Percentiles rank a stretch among this genome's conserved stretches.
Evolutionary conservation across 1,284 basidiomycete species (phyloP).

Genomic region (Salmacisia buchloeana): DNA sequence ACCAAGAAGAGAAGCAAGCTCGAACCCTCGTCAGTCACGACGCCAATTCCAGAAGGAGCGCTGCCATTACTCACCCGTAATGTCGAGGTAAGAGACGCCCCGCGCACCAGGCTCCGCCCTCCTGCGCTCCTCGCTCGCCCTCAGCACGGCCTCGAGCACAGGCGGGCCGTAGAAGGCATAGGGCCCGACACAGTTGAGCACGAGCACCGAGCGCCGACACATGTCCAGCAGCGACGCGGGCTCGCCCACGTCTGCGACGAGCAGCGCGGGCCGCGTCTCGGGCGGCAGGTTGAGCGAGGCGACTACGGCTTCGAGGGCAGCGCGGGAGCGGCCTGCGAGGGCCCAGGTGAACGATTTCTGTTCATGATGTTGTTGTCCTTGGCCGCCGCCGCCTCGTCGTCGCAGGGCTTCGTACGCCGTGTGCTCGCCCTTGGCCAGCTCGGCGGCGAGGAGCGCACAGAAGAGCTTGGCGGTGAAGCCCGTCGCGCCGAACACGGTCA

Average conservation of each 20-base stretch:
- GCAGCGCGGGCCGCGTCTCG: not conserved
- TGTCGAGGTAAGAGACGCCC: not conserved
- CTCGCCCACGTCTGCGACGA: not conserved
- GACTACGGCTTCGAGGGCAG: not conserved
- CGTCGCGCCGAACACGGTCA: not conserved
- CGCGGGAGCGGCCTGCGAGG: not conserved
- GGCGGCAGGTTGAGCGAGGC: not conserved
- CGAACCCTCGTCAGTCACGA: too few species aligned
- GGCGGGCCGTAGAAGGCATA: not conserved
- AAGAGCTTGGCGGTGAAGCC: slow-evolving; percentile 7
- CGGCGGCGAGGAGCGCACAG: not conserved
- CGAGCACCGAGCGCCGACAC: not conserved
- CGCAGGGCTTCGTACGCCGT: slow-evolving; percentile 1
- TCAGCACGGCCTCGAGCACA: not conserved
- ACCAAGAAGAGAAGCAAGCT: not conserved
- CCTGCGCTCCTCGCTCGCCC: slow-evolving; percentile 1
- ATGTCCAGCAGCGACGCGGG: not conserved
- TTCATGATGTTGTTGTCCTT: not conserved
- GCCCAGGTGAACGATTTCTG: slow-evolving; percentile 7
- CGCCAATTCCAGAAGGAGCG: not conserved
- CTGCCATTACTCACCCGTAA: not conserved
- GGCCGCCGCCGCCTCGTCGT: too few species aligned
- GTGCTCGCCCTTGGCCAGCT: not conserved
- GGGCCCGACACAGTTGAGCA: not conserved
- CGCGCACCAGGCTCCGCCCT: not conserved